Conservation (phyloP, 768 basidiomycete genomes). For the Dendrothele bispora region DNA sequence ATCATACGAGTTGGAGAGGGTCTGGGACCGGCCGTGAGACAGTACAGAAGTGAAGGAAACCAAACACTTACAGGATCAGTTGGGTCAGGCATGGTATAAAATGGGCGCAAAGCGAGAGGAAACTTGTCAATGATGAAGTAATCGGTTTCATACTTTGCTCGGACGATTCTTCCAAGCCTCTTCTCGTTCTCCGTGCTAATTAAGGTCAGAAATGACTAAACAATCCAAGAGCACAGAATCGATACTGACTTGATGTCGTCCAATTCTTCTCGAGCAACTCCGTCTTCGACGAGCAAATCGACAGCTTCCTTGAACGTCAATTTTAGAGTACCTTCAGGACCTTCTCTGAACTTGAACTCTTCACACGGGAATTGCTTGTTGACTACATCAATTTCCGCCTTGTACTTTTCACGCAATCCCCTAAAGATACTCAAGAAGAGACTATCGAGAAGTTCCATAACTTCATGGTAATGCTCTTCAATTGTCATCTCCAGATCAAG, state of each 20-base stretch:
- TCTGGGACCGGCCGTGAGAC: conserved; percentile 39
- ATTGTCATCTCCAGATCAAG: conserved; percentile 99
- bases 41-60: conserved; percentile 1
- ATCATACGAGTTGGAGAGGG: conserved; percentile 96
- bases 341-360: conserved; percentile 92
- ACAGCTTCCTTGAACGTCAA: conserved; percentile 87
- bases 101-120: conserved; percentile 92
- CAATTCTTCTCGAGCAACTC: conserved; percentile 70
- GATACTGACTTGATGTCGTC: conserved; percentile 85
- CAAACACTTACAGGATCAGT: conserved; percentile 77
- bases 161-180: conserved; percentile 85
- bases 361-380: conserved; percentile 91
- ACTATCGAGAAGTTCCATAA: conserved; percentile 86
- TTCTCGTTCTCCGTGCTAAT: conserved; percentile 93
- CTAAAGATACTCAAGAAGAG: conserved; percentile 87
- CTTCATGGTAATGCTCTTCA: conserved; percentile 98
- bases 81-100: conserved; percentile 99
- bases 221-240: conserved; percentile 1
- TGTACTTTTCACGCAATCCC: conserved; percentile 73
- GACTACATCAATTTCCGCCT: conserved; percentile 80
- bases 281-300: conserved; percentile 83
- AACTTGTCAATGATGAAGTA: conserved; percentile 99
- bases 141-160: conserved; percentile 93
- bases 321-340: conserved; percentile 84
- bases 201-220: conserved; percentile 3